Percentiles rank a stretch among this genome's conserved stretches.
phyloP scores from a whole-genome alignment of 306 rosid species.

The Rubus idaeus region DNA sequence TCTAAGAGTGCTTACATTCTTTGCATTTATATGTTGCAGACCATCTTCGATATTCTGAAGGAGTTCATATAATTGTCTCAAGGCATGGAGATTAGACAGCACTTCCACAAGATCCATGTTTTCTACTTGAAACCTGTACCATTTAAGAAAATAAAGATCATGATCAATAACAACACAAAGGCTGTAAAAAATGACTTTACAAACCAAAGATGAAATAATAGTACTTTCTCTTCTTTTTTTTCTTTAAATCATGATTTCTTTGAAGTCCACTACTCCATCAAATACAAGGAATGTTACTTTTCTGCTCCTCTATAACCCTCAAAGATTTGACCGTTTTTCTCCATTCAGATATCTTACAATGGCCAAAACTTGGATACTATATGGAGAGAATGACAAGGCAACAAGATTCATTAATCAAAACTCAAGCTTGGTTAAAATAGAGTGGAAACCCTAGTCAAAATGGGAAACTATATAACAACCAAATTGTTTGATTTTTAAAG shows the following conservation, averaged over 20 bases:
- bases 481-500: not conserved
- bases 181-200: not conserved
- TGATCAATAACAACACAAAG: not conserved
- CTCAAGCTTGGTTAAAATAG: not conserved
- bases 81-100: slow-evolving; percentile 23
- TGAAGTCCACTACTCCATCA: not conserved
- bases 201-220: not conserved
- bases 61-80: slow-evolving; percentile 28
- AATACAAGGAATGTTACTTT: not conserved
- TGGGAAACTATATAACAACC: not conserved
- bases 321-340: not conserved
- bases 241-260: not conserved
- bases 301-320: not conserved
- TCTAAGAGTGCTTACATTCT: slow-evolving; percentile 25
- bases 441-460: not conserved
- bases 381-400: not conserved
- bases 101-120: slow-evolving; percentile 18
- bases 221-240: not conserved
- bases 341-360: not conserved
- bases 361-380: not conserved
- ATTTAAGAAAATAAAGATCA: not conserved
- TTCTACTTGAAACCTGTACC: not conserved
- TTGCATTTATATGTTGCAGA: not conserved
- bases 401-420: not conserved
- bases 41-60: slow-evolving; percentile 6